Evolutionary conservation across 768 basidiomycete genomes (phyloP).

Genomic region (Tephrocybe sp.): DNA sequence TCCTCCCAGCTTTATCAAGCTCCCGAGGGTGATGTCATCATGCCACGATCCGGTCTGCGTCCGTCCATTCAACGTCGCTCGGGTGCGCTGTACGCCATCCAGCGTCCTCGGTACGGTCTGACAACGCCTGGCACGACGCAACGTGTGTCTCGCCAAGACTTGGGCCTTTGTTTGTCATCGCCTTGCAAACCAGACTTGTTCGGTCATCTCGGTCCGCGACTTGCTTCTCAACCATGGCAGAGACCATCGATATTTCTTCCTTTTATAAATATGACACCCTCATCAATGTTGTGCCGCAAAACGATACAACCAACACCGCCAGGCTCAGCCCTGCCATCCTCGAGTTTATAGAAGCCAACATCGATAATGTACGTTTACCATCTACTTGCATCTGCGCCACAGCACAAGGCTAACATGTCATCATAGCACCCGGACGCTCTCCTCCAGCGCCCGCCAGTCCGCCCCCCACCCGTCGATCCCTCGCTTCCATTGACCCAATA

Average conservation of each 20-base stretch:
- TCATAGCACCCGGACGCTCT: slow-evolving; percentile 33
- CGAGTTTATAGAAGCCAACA: slow-evolving; percentile 28
- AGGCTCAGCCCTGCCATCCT: slow-evolving; percentile 38
- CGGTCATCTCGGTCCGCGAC: background rate
- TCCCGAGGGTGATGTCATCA: slow-evolving; percentile 10
- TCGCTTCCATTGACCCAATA: slow-evolving; percentile 51
- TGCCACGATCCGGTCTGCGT: background rate
- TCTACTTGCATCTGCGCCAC: background rate
- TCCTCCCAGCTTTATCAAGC: slow-evolving; percentile 1
- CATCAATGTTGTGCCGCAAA: slow-evolving; percentile 27
- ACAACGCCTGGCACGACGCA: too few relatives aligned
- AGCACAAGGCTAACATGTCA: slow-evolving; percentile 4
- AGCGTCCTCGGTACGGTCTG: too few relatives aligned
- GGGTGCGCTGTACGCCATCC: too few relatives aligned
- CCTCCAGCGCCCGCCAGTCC: slow-evolving; percentile 35
- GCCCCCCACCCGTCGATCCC: slow-evolving; percentile 34
- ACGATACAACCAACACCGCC: slow-evolving; percentile 13
- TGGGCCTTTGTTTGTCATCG: background rate
- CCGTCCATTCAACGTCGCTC: too few relatives aligned
- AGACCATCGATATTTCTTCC: slow-evolving; percentile 1
- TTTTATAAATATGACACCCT: slow-evolving; percentile 31
- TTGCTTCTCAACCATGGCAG: too few relatives aligned
- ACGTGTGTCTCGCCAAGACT: too few relatives aligned
- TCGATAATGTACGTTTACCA: slow-evolving; percentile 30
- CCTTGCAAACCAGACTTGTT: background rate